Evolutionary conservation across 2,329 filamentous ascomycete species (phyloP), one percentile per base, ranked within the genome.

Genomic region (Botrytis elliptica): DNA sequence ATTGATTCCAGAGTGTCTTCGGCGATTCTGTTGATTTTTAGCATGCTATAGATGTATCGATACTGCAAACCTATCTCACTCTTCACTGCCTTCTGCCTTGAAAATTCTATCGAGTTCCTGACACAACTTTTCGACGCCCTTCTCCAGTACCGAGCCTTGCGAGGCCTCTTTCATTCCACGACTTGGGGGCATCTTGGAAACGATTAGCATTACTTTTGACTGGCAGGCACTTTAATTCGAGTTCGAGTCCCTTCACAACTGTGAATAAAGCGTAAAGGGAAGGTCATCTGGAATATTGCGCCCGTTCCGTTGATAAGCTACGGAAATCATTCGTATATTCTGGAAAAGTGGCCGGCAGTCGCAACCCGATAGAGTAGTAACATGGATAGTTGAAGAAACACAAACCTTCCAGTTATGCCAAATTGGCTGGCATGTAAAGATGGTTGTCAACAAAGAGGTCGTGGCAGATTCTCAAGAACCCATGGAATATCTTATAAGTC

Each of bases 171-270:
- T 73, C 20, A 42, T 33, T 33, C 52, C 36, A 4, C 33, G 52
- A 42, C 4, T 55, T 73, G 71, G 33, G 33, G 71, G 42, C 71
- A 73, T 73, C 33, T 68, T 52, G 18, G n/a, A 44, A 18, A 46
- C n/a, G 12, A 33, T 71, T 57, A 65, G 36, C 40, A 44, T 59
- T 3, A 42, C 18, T 0, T 33, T 16, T 40, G 25, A 52, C 25
- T 25, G 25, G 18, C 20, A 9, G 36, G 14, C 5, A 52, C 22
- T 4, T 25, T 67, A 10, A 5, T 29, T 38, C 7, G 33, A 12
- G 14, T 6, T 29, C 5, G 9, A 33, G 25, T 55, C 18, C 22
- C 33, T 52, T 52, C 22, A 52, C 33, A n/a, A 38, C 44, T n/a
- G 20, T 18, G 49, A 14, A 9, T 36, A 16, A 16, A 29, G 29